Evolutionary conservation across 768 basidiomycete genomes (phyloP), one percentile per base, ranked within the genome.

Genomic region (Coprinopsis marcescibilis): DNA sequence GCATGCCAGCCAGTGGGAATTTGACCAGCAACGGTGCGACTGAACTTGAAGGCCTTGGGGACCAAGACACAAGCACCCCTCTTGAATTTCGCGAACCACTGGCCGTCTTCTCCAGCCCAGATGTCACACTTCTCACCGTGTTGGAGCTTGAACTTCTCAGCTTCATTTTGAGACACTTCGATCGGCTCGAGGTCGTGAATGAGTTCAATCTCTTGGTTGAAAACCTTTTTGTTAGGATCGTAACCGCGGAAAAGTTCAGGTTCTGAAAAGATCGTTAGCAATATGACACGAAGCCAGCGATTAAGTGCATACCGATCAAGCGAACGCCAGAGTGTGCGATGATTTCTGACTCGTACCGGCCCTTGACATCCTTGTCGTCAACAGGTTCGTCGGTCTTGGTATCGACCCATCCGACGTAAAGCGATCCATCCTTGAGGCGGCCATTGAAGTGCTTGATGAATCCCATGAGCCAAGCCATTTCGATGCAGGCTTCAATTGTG

Each of bases 381-480:
- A 99, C 85, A 5, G 96, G 92, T 53, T 98, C 94, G 35, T 72
- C 78, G 12, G 86, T 81, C 75, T 96, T 95, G 60, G 83, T 81
- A 59, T 98, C 95, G 40, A 97, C 93, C 96, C 96, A 99, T 26
- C 96, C 96, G 55, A 99, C 95, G 59, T 97, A 87, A 25, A 95
- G 75, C 25, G 88, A 80, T 35, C 91, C 92, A 55, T 88, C 81
- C 70, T 95, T 93, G 55, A 98, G 77, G 48, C 92, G 92, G 14
- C 96, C 96, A 55, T 99, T 90, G 66, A 97, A 95, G 72, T 99
- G 93, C 66, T 94, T 96, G 78, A 98, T 96, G 69, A 80, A 81
- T 33, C 96, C 95, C 90, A 94, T 98, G 67, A 98, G 84, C 94
- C 95, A 99, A 2, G 95, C 94, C 89, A 99, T 95, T 71, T 99